Evolutionary conservation across 2,329 filamentous ascomycete species (phyloP).

Genomic region (Nannizzia gypsea): DNA sequence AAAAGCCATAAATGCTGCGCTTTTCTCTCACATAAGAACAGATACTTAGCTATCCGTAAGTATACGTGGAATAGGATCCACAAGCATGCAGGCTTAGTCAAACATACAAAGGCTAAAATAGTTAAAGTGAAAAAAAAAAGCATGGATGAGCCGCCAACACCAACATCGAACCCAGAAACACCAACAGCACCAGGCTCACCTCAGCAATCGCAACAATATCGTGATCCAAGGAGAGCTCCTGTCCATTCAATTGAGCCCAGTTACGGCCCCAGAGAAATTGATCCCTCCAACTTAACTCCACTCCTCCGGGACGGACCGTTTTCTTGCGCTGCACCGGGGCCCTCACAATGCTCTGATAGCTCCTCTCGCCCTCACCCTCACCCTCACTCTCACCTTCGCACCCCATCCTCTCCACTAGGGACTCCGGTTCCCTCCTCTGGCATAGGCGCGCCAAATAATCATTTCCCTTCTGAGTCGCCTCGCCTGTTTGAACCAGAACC

Average conservation of each 20-base stretch:
- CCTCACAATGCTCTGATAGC: background rate
- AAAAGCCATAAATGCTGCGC: too few relatives aligned
- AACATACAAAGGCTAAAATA: background rate
- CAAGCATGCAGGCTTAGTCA: constrained; percentile 2
- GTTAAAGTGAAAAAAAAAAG: background rate
- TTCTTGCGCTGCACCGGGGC: background rate
- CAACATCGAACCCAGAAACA: background rate
- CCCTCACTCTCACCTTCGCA: background rate
- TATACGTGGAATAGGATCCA: background rate
- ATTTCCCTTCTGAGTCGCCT: background rate
- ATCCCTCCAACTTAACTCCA: background rate
- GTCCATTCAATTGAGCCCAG: background rate
- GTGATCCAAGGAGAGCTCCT: background rate
- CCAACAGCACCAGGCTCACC: background rate
- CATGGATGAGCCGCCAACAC: background rate
- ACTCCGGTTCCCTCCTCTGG: background rate
- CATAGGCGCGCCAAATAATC: background rate
- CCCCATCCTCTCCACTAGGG: background rate
- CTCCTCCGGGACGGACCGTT: background rate
- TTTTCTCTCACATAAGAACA: background rate
- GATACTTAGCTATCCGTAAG: too few relatives aligned
- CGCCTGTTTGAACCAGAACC: background rate
- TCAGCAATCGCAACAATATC: background rate
- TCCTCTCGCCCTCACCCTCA: background rate
- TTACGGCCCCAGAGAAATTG: background rate